Base-by-base conservation (phyloP, 2,329 filamentous ascomycete species). In the Fusarium continuum region DNA sequence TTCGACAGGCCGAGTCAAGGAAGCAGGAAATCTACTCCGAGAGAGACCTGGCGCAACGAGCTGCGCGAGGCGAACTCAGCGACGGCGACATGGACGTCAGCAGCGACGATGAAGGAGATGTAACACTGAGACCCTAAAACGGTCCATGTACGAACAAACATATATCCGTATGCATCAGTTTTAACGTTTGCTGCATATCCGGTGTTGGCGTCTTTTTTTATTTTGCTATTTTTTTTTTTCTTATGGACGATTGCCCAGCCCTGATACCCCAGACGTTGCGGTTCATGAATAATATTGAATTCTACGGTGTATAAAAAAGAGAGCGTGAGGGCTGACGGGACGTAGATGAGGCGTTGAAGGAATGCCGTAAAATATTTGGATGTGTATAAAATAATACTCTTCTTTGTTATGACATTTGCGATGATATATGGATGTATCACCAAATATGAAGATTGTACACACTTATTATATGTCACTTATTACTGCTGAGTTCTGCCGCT, bases 21-120 rank as follows among this genome's bases (percentile, higher is more conserved):
- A 93, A 91, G 73, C 83, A 85, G 39, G 89, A 88, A 72, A 88
- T 97, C 35, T 90, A 92, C 66, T 74, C 75, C 4, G 87, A 89
- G 74, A 76, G 87, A 48, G 83, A 83, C 34, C 73, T 79, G 38
- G 83, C 81, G 17, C 75, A 79, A 39, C 77, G 80, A n/a, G 82
- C 81, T 5, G 80, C 81, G 1, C 74, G 78, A 34, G 83, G 82
- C 19, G 80, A 82, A 31, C 68, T 80, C 17, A 76, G 73, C 16
- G 80, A 81, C 19, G 76, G 69, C 5, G 79, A 79, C 1, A 73
- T 75, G 67, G 74, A 75, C 6, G 64, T 71, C 45, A 72, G 70
- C 49, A 72, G 65, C 22, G 72, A 72, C 4, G 76, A 74, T 4
- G 76, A 77, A 28, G 74, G 69, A 17, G 74, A 78, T 50, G 69